These are phyloP conservation scores for Straminergon stramineum DNA, from an alignment of 225 moss, liverwort and hornwort species.

Conservation along the genomic window DNA sequence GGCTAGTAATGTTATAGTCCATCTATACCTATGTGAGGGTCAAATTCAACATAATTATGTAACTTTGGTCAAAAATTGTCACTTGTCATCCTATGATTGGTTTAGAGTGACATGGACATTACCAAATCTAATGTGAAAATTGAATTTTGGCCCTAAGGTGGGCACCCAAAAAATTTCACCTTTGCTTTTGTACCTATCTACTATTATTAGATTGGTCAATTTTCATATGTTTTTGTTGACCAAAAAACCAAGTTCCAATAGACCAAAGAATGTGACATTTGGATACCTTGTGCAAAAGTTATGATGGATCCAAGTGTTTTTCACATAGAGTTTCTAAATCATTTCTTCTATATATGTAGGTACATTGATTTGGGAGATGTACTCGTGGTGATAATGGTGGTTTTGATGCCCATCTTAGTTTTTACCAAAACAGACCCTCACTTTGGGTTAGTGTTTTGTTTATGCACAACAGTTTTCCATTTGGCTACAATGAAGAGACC, in stretches of 20 bases:
- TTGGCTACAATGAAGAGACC: accelerated
- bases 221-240: neutral
- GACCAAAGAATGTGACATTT: neutral
- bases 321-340: neutral
- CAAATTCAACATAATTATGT: neutral
- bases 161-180: accelerated
- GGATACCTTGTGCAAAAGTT: neutral
- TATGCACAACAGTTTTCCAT: neutral
- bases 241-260: neutral
- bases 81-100: neutral
- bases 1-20: too few species aligned
- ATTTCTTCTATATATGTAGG: neutral
- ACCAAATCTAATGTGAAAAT: neutral
- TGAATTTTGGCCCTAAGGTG: neutral
- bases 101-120: neutral
- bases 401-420: accelerated
- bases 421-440: neutral
- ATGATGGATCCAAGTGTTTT: neutral
- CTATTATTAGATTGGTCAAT: neutral
- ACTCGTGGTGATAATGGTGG: neutral
- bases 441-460: too few species aligned
- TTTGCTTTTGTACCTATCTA: neutral
- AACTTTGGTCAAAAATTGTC: neutral
- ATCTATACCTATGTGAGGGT: neutral
- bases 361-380: neutral